Evolutionary conservation across 1,284 basidiomycete genomes (phyloP).

Genomic region (Rhizoctonia solani): DNA sequence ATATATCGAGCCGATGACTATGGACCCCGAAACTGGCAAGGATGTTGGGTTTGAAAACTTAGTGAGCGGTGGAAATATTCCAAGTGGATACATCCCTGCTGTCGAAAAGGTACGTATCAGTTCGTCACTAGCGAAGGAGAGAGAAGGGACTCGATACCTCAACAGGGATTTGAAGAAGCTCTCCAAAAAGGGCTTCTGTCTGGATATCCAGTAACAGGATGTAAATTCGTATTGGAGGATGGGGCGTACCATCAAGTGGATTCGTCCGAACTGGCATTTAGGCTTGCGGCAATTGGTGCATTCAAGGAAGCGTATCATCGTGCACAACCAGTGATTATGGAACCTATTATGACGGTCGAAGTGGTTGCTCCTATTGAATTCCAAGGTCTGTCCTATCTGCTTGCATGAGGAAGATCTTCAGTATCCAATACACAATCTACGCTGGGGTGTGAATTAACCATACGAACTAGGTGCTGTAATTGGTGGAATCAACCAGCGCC

Average conservation of each 20-base stretch:
- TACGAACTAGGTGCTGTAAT: slow-evolving; percentile 72
- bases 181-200: slow-evolving; percentile 89
- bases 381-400: slow-evolving; percentile 79
- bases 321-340: slow-evolving; percentile 82
- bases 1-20: slow-evolving; percentile 88
- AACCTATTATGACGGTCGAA: slow-evolving; percentile 99
- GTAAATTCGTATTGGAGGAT: slow-evolving; percentile 88
- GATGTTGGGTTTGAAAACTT: slow-evolving; percentile 87
- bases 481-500: slow-evolving; percentile 89
- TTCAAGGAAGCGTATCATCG: slow-evolving; percentile 89
- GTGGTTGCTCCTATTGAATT: slow-evolving; percentile 96
- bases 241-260: slow-evolving; percentile 95
- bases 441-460: background rate
- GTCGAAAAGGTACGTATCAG: slow-evolving; percentile 77
- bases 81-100: slow-evolving; percentile 90
- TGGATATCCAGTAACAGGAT: slow-evolving; percentile 87
- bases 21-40: slow-evolving; percentile 77
- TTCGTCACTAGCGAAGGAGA: too few species aligned
- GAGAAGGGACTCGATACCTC: too few species aligned
- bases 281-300: slow-evolving; percentile 86
- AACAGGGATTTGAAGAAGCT: slow-evolving; percentile 95
- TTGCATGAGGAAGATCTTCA: too few species aligned
- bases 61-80: slow-evolving; percentile 93
- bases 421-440: too few species aligned
- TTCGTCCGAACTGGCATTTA: slow-evolving; percentile 96